Conservation (phyloP, 2,329 filamentous ascomycete genomes). For the Cladorrhinum sp. region DNA sequence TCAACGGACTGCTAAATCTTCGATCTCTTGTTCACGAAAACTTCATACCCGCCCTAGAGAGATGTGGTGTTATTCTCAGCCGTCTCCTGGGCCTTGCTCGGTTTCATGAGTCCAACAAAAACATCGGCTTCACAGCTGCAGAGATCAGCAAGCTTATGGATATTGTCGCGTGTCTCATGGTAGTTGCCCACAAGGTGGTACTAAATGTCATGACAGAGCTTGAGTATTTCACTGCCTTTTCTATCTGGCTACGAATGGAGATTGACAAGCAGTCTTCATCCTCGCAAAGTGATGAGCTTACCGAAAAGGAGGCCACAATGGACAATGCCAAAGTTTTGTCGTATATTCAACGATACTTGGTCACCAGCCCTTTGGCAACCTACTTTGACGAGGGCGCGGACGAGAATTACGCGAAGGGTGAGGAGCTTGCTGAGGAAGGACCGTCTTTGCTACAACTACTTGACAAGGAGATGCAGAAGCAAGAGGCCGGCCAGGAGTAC, state of each 20-base stretch:
- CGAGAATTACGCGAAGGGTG: constrained; percentile 50
- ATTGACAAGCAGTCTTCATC: constrained; percentile 71
- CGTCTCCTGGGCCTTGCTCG: constrained; percentile 79
- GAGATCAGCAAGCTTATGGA: constrained; percentile 67
- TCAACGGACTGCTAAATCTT: constrained; percentile 72
- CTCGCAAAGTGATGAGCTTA: constrained; percentile 67
- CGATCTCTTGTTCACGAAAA: constrained; percentile 80
- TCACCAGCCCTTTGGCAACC: constrained; percentile 60
- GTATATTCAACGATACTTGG: constrained; percentile 73
- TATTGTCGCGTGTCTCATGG: constrained; percentile 68
- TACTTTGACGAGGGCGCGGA: constrained; percentile 54
- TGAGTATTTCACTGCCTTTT: constrained; percentile 73
- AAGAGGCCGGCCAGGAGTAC: constrained; percentile 44
- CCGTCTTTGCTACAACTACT: constrained; percentile 47
- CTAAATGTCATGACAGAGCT: constrained; percentile 72
- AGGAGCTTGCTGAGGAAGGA: constrained; percentile 43
- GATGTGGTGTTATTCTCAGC: constrained; percentile 76
- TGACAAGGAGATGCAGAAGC: constrained; percentile 46
- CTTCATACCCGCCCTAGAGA: constrained; percentile 81
- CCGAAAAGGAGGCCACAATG: constrained; percentile 73
- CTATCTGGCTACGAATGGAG: constrained; percentile 77
- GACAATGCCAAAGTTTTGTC: constrained; percentile 69
- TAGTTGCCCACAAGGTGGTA: constrained; percentile 72
- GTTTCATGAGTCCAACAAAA: constrained; percentile 66
- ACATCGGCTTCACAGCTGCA: constrained; percentile 62